Evolutionary conservation across 2,329 filamentous ascomycete species (phyloP).

Genomic region (Ilyonectria sp.): DNA sequence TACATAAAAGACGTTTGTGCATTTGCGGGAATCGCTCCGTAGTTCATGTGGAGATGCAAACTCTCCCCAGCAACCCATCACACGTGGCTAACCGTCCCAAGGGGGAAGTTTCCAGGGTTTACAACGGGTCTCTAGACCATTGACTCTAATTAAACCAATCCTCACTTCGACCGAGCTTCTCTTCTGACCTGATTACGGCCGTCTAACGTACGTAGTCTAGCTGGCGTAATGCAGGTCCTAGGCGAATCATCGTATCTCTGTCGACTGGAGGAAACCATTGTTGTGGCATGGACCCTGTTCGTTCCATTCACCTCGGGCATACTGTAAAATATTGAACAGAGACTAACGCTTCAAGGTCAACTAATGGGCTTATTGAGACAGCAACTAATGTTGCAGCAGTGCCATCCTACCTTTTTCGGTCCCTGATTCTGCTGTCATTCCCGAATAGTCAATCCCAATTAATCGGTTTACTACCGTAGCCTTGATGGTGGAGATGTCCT

Average conservation of each 20-base stretch:
- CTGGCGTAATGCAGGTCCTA: neutral
- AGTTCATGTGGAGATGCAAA: conserved; percentile 17
- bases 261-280: neutral
- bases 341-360: too few species aligned
- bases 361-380: neutral
- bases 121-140: conserved; percentile 10
- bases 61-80: conserved; percentile 13
- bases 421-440: neutral
- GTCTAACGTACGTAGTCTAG: neutral
- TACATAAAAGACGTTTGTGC: neutral
- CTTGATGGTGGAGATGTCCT: conserved; percentile 18
- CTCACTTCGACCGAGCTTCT: conserved; percentile 10
- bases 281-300: neutral
- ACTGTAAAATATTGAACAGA: neutral
- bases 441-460: conserved; percentile 17
- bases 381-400: neutral
- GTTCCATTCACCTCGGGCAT: neutral
- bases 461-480: conserved; percentile 14
- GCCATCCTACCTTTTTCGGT: conserved; percentile 6
- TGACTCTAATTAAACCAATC: conserved; percentile 15
- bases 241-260: neutral
- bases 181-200: conserved; percentile 4
- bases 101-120: neutral
- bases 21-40: conserved; percentile 1
- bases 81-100: conserved; percentile 14